Conservation (phyloP, 1,284 basidiomycete species). For the Sphagnurus paluster region DNA sequence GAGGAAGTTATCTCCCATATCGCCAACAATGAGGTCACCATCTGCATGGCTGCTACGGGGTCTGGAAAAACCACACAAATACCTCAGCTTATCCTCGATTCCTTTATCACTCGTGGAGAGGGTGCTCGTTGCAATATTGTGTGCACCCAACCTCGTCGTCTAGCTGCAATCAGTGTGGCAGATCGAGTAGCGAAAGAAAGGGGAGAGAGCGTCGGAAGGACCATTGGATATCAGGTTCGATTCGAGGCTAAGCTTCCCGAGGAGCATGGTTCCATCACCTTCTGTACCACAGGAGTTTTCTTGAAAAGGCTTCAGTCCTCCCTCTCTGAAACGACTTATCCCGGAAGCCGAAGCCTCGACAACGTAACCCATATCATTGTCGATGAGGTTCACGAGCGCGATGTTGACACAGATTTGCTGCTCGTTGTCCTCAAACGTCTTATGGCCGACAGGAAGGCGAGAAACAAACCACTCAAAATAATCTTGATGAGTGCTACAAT, state of each 20-base stretch:
- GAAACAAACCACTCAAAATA: conserved; percentile 81
- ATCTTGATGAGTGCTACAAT: conserved; percentile 97
- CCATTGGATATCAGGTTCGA: conserved; percentile 91
- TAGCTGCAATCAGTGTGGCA: conserved; percentile 93
- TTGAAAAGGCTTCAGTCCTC: conserved; percentile 85
- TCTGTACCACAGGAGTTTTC: conserved; percentile 94
- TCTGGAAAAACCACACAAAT: conserved; percentile 97
- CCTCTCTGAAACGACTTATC: conserved; percentile 42
- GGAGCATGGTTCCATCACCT: conserved; percentile 85
- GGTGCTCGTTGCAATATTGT: conserved; percentile 90
- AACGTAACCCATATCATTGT: conserved; percentile 90
- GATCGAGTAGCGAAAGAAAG: conserved; percentile 92
- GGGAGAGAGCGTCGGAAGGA: conserved; percentile 71
- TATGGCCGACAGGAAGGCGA: conserved; percentile 73
- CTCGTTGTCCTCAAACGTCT: conserved; percentile 91
- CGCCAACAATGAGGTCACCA: conserved; percentile 81
- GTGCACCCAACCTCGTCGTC: conserved; percentile 91
- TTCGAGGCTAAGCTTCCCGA: conserved; percentile 86
- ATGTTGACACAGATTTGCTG: conserved; percentile 91
- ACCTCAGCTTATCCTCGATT: conserved; percentile 90
- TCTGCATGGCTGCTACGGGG: conserved; percentile 94
- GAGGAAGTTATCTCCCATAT: conserved; percentile 73
- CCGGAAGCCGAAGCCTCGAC: conserved; percentile 59
- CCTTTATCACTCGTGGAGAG: conserved; percentile 75
- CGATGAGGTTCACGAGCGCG: conserved; percentile 96